Evolutionary conservation across 1,139 yeast species (phyloP).

Genomic region (Suhomyces panamericanus): DNA sequence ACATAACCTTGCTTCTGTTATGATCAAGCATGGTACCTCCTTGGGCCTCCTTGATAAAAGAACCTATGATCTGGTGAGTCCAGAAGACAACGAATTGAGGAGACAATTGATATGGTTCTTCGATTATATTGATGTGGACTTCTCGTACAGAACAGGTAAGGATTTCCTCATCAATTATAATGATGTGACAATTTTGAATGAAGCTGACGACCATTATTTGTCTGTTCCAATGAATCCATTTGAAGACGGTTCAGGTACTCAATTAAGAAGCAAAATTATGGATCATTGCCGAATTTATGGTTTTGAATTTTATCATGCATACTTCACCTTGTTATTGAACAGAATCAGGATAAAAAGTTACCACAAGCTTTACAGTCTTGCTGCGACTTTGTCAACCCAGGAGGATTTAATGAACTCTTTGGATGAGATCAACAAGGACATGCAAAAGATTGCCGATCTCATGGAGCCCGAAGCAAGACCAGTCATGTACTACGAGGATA

Average conservation of each 20-base stretch:
- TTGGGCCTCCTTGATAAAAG: conserved; percentile 16
- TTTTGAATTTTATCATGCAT: conserved; percentile 17
- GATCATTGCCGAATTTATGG: conserved; percentile 10
- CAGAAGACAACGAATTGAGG: conserved; percentile 14
- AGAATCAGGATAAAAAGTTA: conserved; percentile 25
- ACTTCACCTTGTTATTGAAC: conserved; percentile 19
- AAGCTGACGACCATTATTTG: conserved; percentile 11
- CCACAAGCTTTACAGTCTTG: conserved; percentile 16
- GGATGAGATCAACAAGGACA: conserved; percentile 17
- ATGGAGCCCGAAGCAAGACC: conserved; percentile 26
- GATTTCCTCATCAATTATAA: conserved; percentile 17
- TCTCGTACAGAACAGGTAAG: conserved; percentile 26
- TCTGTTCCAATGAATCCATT: conserved; percentile 14
- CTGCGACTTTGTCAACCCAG: conserved; percentile 13
- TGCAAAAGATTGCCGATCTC: conserved; percentile 17
- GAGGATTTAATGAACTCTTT: conserved; percentile 9
- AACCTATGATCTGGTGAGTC: conserved; percentile 4
- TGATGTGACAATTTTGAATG: conserved; percentile 21
- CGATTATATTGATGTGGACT: conserved; percentile 23
- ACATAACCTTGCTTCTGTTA: conserved; percentile 20
- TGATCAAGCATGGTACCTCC: conserved; percentile 25
- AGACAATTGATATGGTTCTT: conserved; percentile 27
- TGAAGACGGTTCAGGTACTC: not conserved
- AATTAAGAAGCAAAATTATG: conserved; percentile 5
- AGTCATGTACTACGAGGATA: conserved; percentile 6